Evolutionary conservation across 73 alveolate genomes (phyloP).

Genomic region (Symbiodinium natans): DNA sequence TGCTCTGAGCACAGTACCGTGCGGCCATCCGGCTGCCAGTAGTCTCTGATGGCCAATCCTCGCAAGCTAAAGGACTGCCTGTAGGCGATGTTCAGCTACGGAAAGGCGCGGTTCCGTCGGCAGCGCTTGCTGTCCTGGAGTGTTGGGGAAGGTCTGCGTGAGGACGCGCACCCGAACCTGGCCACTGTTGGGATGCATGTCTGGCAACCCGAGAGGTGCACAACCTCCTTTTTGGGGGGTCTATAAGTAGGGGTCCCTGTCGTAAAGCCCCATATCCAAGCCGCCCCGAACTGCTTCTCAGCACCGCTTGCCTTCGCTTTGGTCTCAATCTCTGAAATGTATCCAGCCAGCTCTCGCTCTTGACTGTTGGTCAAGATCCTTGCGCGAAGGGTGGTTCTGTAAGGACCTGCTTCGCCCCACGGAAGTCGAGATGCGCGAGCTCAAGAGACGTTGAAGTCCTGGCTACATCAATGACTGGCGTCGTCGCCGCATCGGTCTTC

Average conservation of each 20-base stretch:
- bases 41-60: constrained; percentile 90
- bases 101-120: neutral
- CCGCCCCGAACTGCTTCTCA: no score
- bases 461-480: constrained; percentile 87
- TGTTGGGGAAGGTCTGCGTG: constrained; percentile 82
- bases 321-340: constrained; percentile 60
- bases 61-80: neutral
- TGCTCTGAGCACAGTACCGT: neutral
- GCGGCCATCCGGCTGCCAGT: constrained; percentile 91
- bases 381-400: neutral
- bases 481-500: constrained; percentile 72
- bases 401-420: neutral
- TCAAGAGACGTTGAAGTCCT: neutral
- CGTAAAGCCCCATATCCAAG: no score
- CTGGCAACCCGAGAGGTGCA: neutral
- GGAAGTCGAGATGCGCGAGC: neutral
- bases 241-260: no score
- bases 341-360: constrained; percentile 36
- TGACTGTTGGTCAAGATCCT: constrained; percentile 84
- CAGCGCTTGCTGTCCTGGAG: constrained; percentile 23
- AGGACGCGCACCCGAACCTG: constrained; percentile 87
- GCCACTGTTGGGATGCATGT: neutral
- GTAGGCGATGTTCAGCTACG: no score
- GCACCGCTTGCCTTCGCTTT: neutral
- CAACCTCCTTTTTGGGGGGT: no score